Conservation (phyloP, 192 early-diverging fungal species). For the Gaertneriomyces semiglobifer region DNA sequence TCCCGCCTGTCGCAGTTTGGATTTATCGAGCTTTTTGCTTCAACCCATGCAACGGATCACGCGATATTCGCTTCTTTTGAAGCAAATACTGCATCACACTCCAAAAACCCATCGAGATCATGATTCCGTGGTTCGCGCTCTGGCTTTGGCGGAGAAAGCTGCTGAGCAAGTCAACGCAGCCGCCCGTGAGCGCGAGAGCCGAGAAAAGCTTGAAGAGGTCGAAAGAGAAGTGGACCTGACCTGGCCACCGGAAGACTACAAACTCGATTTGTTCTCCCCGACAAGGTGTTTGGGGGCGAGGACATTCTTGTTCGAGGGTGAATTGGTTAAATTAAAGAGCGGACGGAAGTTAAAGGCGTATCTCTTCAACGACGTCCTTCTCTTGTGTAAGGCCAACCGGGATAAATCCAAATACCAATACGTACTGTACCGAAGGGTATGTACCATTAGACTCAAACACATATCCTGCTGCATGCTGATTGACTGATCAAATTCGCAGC, state of each 20-base stretch:
- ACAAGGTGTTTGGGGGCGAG: conserved; percentile 57
- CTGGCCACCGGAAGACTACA: conserved; percentile 23
- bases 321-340: conserved; percentile 70
- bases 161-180: conserved; percentile 48
- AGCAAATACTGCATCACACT: conserved; percentile 58
- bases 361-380: conserved; percentile 55
- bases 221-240: conserved; percentile 55
- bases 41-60: conserved; percentile 60
- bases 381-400: conserved; percentile 46
- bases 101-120: conserved; percentile 49
- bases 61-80: conserved; percentile 53
- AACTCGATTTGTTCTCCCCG: conserved; percentile 54
- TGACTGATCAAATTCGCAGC: conserved; percentile 13
- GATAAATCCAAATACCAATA: conserved; percentile 14
- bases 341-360: conserved; percentile 69
- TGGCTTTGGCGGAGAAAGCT: conserved; percentile 42
- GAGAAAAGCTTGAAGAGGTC: conserved; percentile 50
- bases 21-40: conserved; percentile 71
- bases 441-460: not conserved
- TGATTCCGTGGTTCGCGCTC: conserved; percentile 36
- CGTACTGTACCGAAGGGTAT: conserved; percentile 38
- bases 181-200: conserved; percentile 45
- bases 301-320: conserved; percentile 67
- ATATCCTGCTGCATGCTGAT: not conserved
- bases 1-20: conserved; percentile 65